Conservation (phyloP, 768 basidiomycete species). For the Boletus tomentosulus region DNA sequence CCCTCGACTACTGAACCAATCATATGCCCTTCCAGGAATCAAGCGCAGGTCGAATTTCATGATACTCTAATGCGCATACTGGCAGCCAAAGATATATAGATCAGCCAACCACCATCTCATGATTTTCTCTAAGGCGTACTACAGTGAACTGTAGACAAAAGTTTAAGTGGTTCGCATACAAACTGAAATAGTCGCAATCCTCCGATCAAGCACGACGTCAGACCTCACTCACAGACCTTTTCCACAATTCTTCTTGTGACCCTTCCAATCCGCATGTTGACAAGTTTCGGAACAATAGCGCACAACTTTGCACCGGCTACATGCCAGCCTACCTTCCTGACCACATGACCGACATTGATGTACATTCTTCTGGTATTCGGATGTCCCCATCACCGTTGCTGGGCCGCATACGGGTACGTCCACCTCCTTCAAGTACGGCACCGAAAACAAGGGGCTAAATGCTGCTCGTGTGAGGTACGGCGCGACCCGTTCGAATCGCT, state of each 20-base stretch:
- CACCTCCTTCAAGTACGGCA: slow-evolving; percentile 41
- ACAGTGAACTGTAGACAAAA: too few species aligned
- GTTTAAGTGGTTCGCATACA: too few species aligned
- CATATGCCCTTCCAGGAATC: too few species aligned
- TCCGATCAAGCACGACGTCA: neutral
- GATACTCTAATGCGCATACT: too few species aligned
- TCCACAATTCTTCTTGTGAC: slow-evolving; percentile 6
- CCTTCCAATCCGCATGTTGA: slow-evolving; percentile 26
- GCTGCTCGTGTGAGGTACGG: slow-evolving; percentile 49
- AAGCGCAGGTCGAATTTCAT: too few species aligned
- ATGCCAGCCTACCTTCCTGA: slow-evolving; percentile 13
- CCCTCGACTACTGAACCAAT: too few species aligned
- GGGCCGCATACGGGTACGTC: neutral
- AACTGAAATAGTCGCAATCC: neutral
- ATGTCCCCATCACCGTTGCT: neutral
- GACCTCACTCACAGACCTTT: neutral
- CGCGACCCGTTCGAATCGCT: slow-evolving; percentile 35
- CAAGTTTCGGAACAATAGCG: slow-evolving; percentile 43
- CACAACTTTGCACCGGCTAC: slow-evolving; percentile 35
- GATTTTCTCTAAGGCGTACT: too few species aligned
- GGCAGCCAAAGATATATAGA: too few species aligned
- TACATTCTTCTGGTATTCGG: neutral
- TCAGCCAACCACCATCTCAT: too few species aligned
- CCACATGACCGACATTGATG: slow-evolving; percentile 4
- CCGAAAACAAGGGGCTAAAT: slow-evolving; percentile 49